Percentiles rank a stretch among this genome's conserved stretches.
These are phyloP conservation scores for Apiotrichum sp. DNA, from an alignment of 1,284 basidiomycete species.

Conservation along the genomic window DNA sequence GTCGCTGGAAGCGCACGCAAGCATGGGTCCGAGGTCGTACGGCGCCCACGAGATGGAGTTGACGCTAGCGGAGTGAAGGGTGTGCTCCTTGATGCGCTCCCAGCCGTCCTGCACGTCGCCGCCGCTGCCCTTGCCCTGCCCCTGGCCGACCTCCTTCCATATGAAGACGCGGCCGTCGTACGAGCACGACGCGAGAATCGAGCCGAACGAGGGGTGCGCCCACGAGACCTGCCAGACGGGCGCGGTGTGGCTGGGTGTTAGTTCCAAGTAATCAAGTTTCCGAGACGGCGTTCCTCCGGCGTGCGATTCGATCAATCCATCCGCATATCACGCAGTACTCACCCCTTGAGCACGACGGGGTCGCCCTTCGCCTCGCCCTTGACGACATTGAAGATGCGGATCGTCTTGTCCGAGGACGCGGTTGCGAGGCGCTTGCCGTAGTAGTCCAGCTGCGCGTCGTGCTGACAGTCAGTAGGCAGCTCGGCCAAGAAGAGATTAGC, in stretches of 20 bases:
- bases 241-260: slow-evolving; percentile 66
- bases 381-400: slow-evolving; percentile 91
- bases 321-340: slow-evolving; percentile 27
- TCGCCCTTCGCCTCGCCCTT: slow-evolving; percentile 66
- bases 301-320: too few species aligned
- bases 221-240: slow-evolving; percentile 99
- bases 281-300: too few species aligned
- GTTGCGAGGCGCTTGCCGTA: slow-evolving; percentile 95
- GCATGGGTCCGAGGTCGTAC: slow-evolving; percentile 90
- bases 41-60: slow-evolving; percentile 99
- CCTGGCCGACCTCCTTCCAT: slow-evolving; percentile 71
- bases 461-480: slow-evolving; percentile 53
- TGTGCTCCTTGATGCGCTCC: slow-evolving; percentile 95
- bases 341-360: slow-evolving; percentile 79
- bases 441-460: slow-evolving; percentile 97
- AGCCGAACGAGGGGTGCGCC: slow-evolving; percentile 95
- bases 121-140: slow-evolving; percentile 42
- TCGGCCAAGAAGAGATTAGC: too few species aligned
- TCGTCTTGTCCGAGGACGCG: slow-evolving; percentile 90
- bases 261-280: not conserved
- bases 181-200: slow-evolving; percentile 92
- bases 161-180: slow-evolving; percentile 98
- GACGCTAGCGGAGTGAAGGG: slow-evolving; percentile 83
- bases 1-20: slow-evolving; percentile 97
- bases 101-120: slow-evolving; percentile 56